A percentile compares a stretch with the other conserved stretches of the same genome.
Evolutionary conservation across 805 yeast genomes (phyloP).

Genomic region (Saccharomyces kudriavzevii): DNA sequence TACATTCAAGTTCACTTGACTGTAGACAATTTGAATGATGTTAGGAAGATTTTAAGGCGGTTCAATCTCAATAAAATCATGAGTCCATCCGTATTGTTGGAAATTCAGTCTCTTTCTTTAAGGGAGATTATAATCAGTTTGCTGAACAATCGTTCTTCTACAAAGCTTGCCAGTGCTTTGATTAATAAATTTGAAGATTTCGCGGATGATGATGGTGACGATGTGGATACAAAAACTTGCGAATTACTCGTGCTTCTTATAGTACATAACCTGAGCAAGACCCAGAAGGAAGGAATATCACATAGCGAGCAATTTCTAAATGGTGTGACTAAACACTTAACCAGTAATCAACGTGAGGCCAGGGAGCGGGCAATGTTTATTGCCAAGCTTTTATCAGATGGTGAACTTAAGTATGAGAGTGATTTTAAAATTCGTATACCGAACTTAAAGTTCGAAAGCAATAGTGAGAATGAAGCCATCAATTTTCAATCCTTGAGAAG

Average conservation of each 20-base stretch:
- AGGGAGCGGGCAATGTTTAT: slow-evolving; percentile 31
- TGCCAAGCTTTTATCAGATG: slow-evolving; percentile 24
- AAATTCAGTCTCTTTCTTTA: slow-evolving; percentile 11
- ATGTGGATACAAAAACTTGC: slow-evolving; percentile 17
- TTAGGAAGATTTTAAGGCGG: slow-evolving; percentile 8
- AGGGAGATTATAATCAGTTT: slow-evolving; percentile 12
- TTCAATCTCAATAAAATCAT: slow-evolving; percentile 8
- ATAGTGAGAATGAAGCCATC: background rate
- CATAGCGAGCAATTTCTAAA: slow-evolving; percentile 17
- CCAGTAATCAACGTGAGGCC: slow-evolving; percentile 13
- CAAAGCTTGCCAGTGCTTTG: slow-evolving; percentile 1
- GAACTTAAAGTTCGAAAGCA: slow-evolving; percentile 3
- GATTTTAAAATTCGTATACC: slow-evolving; percentile 19
- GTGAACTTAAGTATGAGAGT: slow-evolving; percentile 24
- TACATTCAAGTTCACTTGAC: slow-evolving; percentile 12
- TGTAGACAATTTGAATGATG: slow-evolving; percentile 3
- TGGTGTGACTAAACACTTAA: slow-evolving; percentile 24
- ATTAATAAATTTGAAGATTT: slow-evolving; percentile 5
- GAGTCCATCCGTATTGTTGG: slow-evolving; percentile 6
- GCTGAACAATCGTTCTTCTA: background rate
- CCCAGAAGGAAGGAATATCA: slow-evolving; percentile 9
- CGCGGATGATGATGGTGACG: slow-evolving; percentile 6
- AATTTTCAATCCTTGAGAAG: slow-evolving; percentile 4
- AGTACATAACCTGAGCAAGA: slow-evolving; percentile 3
- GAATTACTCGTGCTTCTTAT: slow-evolving; percentile 14